Percentiles rank a stretch among this genome's conserved stretches.
These are phyloP conservation scores for Pythium folliculosum DNA, from an alignment of 352 stramenopile species.

Conservation along the genomic window DNA sequence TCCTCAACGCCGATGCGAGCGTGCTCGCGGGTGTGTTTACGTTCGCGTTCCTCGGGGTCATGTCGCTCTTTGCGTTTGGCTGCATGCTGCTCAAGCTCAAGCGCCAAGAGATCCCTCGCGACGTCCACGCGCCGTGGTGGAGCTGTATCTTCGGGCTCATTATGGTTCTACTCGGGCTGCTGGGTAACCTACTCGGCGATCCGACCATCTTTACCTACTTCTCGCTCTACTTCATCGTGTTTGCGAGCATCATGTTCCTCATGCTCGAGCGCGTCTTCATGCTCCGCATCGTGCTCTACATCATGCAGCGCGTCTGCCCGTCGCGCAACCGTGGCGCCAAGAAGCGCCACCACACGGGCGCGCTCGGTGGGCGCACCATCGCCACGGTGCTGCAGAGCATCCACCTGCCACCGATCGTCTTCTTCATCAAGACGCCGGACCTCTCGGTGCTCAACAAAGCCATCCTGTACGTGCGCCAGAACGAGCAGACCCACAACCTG, in stretches of 20 bases:
- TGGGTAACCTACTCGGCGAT: slow-evolving; percentile 71
- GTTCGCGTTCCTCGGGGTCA: slow-evolving; percentile 90
- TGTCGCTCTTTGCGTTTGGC: slow-evolving; percentile 90
- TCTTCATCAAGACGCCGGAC: slow-evolving; percentile 90
- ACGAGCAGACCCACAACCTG: slow-evolving; percentile 92
- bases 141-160: slow-evolving; percentile 74
- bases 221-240: slow-evolving; percentile 72
- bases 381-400: slow-evolving; percentile 58
- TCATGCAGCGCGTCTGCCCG: slow-evolving; percentile 62
- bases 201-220: slow-evolving; percentile 84
- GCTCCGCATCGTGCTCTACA: slow-evolving; percentile 67
- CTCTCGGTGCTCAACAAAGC: slow-evolving; percentile 93
- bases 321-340: slow-evolving; percentile 33
- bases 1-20: slow-evolving; percentile 69
- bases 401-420: slow-evolving; percentile 87
- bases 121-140: slow-evolving; percentile 84
- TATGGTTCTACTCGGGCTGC: slow-evolving; percentile 64
- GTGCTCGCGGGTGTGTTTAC: slow-evolving; percentile 91
- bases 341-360: slow-evolving; percentile 54
- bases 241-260: slow-evolving; percentile 71
- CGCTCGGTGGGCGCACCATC: slow-evolving; percentile 69
- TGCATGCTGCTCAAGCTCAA: slow-evolving; percentile 94
- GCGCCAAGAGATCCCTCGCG: slow-evolving; percentile 86
- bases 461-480: slow-evolving; percentile 92
- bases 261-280: slow-evolving; percentile 84